phyloP scores from a whole-genome alignment of 1,284 basidiomycete species.

The Coniophora puteana region DNA sequence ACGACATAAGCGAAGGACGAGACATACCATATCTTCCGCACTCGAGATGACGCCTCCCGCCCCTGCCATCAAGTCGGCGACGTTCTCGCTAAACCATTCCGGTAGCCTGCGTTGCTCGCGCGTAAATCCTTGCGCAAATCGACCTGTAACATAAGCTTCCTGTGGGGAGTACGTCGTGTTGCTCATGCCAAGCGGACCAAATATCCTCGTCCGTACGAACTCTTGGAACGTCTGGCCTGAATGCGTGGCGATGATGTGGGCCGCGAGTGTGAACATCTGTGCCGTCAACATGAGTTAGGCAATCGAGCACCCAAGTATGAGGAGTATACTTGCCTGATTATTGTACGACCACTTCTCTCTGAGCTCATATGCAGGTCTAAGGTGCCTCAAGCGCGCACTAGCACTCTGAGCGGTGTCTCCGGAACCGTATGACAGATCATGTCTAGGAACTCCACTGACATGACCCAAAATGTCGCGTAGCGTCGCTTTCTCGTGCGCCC shows the following conservation, averaged over 20 bases:
- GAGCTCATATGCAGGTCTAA: constrained; percentile 35
- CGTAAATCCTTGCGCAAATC: constrained; percentile 31
- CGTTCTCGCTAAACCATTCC: constrained; percentile 22
- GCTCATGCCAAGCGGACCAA: constrained; percentile 28
- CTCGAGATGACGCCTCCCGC: constrained; percentile 33
- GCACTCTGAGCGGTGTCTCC: constrained; percentile 24
- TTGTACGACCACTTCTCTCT: constrained; percentile 39
- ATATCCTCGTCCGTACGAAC: constrained; percentile 29
- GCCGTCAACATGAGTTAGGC: not conserved
- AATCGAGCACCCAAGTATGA: not conserved
- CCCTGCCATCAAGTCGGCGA: constrained; percentile 22
- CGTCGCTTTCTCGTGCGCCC: constrained; percentile 30
- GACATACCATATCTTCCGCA: constrained; percentile 31
- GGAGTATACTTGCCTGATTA: constrained; percentile 34
- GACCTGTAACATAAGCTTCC: constrained; percentile 27
- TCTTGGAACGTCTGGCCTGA: constrained; percentile 28
- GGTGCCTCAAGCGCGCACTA: constrained; percentile 27
- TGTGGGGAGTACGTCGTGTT: constrained; percentile 32
- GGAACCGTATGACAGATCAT: constrained; percentile 31
- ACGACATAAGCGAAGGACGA: not conserved
- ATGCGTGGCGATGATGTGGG: constrained; percentile 32
- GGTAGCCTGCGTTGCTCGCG: constrained; percentile 23
- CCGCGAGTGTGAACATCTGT: constrained; percentile 33
- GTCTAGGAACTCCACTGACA: constrained; percentile 35
- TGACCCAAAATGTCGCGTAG: constrained; percentile 36